Evolutionary conservation across 129 eudicot species (phyloP).

Genomic region (Flaveria linearis): DNA sequence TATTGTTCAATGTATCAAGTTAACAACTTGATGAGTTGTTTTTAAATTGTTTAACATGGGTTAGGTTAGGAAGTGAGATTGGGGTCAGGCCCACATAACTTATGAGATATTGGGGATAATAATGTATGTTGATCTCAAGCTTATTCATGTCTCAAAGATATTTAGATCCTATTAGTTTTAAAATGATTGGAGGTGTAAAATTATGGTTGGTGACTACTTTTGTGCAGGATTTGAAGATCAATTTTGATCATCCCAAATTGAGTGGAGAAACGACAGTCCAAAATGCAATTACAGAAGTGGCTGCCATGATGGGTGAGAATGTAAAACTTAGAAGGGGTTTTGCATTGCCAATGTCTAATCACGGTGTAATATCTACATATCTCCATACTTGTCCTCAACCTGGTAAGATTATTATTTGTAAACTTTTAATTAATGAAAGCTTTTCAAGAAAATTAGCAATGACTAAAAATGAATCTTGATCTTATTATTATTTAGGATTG

Average conservation of each 20-base stretch:
- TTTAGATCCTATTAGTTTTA: background rate
- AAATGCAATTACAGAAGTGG: constrained; percentile 81
- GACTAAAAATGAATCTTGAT: constrained; percentile 21
- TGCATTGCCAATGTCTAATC: constrained; percentile 63
- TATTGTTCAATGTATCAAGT: background rate
- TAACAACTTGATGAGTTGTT: background rate
- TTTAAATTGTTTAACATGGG: background rate
- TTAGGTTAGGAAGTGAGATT: background rate
- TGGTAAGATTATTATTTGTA: constrained; percentile 45
- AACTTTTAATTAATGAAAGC: constrained; percentile 9
- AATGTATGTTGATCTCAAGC: background rate
- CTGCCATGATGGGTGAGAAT: constrained; percentile 98
- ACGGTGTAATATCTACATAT: constrained; percentile 81
- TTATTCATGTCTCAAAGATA: background rate
- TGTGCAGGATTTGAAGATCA: constrained; percentile 61
- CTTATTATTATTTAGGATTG: constrained; percentile 51
- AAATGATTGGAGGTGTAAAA: background rate
- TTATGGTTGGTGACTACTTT: background rate
- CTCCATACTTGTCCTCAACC: constrained; percentile 91
- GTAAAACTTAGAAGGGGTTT: constrained; percentile 84
- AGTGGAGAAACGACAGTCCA: constrained; percentile 89
- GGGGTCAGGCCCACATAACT: background rate
- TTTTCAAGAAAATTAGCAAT: background rate
- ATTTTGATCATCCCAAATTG: constrained; percentile 80
- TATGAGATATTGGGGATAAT: background rate